Evolutionary conservation across 257 asterid genomes (phyloP), one percentile per base, ranked within the genome.

Genomic region (Ilex asprella): DNA sequence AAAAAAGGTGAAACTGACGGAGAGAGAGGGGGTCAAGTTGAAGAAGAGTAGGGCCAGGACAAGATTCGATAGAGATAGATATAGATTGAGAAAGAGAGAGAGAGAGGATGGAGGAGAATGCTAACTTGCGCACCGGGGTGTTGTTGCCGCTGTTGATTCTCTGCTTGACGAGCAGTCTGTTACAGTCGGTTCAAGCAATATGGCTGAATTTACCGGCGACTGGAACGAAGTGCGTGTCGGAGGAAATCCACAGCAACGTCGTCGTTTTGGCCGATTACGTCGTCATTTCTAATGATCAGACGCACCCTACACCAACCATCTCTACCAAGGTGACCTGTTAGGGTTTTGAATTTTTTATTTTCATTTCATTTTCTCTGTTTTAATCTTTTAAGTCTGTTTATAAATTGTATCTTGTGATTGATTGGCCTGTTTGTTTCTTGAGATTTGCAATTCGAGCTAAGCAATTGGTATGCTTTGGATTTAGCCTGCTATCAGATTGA

Each of bases 161-260:
- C 4, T 46, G 52, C 13, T 14, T 46, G 52, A 46, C n/a, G 52
- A 46, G 14, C 52, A 46, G 71, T 47, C 66, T 75, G 16, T 54
- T 75, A 68, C 75, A 47, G 67, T 67, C 63, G 58, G 60, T 79
- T 68, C 78, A 71, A 58, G 93, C 94, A 62, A 66, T 91, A 61
- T 91, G 96, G 98, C 63, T 91, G 86, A 79, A 61, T 70, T 62
- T 91, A 65, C 95, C 96, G 56, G 49, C 91, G 62, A 66, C 64
- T 9, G 96, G 94, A 47, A 82, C 95, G 9, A 91, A 91, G 73
- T 91, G 96, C 66, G 88, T 88, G 5, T 88, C 96, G 58, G 98
- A 91, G 72, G 95, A 87, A 76, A 77, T 88, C 70, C 96, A 88
- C 70, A 85, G 64, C 71, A 87, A 84, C 84, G 94, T 91, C 59